These are phyloP conservation scores for Aspergillus pseudoviridinutans DNA, from an alignment of 2,329 filamentous ascomycete genomes.

Conservation along the genomic window DNA sequence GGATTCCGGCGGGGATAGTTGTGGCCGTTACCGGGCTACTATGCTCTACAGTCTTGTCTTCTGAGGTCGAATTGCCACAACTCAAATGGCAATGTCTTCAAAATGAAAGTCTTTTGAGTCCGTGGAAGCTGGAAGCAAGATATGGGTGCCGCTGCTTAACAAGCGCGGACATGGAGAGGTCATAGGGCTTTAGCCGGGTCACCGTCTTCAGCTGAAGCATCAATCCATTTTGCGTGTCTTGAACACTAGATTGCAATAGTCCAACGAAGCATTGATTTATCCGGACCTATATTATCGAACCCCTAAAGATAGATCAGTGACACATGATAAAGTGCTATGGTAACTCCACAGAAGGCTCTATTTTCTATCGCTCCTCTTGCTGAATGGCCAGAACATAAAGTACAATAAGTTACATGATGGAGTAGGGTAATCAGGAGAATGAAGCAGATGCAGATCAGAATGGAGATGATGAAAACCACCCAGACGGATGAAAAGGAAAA, in stretches of 20 bases:
- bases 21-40: neutral
- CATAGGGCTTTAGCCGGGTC: neutral
- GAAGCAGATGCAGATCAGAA: constrained; percentile 1
- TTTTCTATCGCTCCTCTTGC: constrained; percentile 23
- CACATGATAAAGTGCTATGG: neutral
- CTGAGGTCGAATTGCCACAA: neutral
- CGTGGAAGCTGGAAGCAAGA: neutral
- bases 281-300: neutral
- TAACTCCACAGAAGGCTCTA: constrained; percentile 22
- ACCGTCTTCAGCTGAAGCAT: neutral
- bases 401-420: constrained; percentile 27
- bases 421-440: neutral
- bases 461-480: constrained; percentile 8
- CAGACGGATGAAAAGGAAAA: neutral
- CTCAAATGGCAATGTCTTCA: neutral
- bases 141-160: neutral
- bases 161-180: neutral
- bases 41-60: neutral
- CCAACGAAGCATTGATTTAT: neutral
- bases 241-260: neutral
- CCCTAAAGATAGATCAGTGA: neutral
- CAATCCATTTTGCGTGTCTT: neutral
- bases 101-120: neutral
- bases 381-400: constrained; percentile 19
- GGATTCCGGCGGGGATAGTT: neutral